Evolutionary conservation across 305 asterid species (phyloP), one percentile per base, ranked within the genome.

Genomic region (Solanum hybrid): DNA sequence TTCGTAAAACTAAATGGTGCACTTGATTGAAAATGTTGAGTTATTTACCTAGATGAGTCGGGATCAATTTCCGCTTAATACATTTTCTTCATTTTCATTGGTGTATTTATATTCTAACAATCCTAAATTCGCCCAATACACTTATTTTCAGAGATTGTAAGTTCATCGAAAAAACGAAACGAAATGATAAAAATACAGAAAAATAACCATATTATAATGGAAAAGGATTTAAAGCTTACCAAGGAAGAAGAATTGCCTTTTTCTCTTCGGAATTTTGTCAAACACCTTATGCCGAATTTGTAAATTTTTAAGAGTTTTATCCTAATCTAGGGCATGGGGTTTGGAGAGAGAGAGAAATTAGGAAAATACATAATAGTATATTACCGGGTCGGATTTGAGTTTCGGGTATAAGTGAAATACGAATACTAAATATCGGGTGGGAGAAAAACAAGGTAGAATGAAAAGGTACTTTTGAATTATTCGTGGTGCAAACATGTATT

Each of bases 401-500:
- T 10, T 10, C 29, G 75, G 1, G 16, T 69, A 24, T 69, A 24
- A 69, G 7, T 69, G 16, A 69, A 69, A 69, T 69, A 69, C 0
- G 31, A 26, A 69, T 24, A 24, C 12, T 69, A n/a, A 69, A 24
- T 69, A 69, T 64, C 2, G 71, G 0, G 71, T 0, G 0, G 0
- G 24, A 20, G 26, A 7, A 60, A 60, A 60, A 60, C 0, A 9
- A 64, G 27, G 12, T 64, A 22, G 10, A 64, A 64, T 64, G 72
- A 64, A 64, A 64, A 64, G 0, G 72, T 64, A 10, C 0, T 24
- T 69, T 2, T 69, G 17, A 69, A 24, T 69, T 69, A 24, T 24
- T 0, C 0, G 14, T 69, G 3, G 16, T 69, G 6, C 0, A 4
- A 69, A 0, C 13, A 24, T 69, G 1, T 10, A 10, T 24, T 69